Evolutionary conservation across 352 stramenopile species (phyloP).

Genomic region (Peronospora farinosa): DNA sequence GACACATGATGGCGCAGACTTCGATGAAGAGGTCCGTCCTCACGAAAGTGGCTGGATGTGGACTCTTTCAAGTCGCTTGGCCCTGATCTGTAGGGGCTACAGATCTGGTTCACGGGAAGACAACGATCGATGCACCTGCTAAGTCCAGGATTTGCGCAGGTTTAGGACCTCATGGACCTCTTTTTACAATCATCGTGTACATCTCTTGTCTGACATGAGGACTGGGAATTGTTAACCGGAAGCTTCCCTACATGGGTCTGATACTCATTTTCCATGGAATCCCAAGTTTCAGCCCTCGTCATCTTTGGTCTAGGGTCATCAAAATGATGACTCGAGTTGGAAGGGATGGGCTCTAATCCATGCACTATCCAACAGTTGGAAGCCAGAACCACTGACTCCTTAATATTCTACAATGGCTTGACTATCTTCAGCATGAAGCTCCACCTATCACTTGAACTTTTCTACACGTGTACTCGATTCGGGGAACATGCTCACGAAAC

Average conservation of each 20-base stretch:
- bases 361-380: background rate
- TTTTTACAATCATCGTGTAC: background rate
- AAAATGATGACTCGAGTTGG: constrained; percentile 18
- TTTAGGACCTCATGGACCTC: background rate
- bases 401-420: background rate
- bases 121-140: background rate
- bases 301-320: constrained; percentile 12
- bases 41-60: background rate
- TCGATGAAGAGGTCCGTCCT: background rate
- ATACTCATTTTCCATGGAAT: background rate
- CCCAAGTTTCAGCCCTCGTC: background rate
- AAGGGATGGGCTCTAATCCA: background rate
- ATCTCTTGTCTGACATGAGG: background rate
- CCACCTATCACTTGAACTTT: background rate
- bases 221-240: too few species aligned
- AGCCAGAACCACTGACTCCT: background rate
- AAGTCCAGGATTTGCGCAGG: background rate
- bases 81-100: constrained; percentile 22
- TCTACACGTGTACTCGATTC: background rate
- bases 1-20: constrained; percentile 13
- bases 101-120: background rate
- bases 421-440: background rate
- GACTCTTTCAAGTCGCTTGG: constrained; percentile 7
- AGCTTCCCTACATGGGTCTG: background rate
- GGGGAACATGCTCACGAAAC: background rate